Evolutionary conservation across 768 basidiomycete genomes (phyloP), one percentile per base, ranked within the genome.

Genomic region (Galerina marginata): DNA sequence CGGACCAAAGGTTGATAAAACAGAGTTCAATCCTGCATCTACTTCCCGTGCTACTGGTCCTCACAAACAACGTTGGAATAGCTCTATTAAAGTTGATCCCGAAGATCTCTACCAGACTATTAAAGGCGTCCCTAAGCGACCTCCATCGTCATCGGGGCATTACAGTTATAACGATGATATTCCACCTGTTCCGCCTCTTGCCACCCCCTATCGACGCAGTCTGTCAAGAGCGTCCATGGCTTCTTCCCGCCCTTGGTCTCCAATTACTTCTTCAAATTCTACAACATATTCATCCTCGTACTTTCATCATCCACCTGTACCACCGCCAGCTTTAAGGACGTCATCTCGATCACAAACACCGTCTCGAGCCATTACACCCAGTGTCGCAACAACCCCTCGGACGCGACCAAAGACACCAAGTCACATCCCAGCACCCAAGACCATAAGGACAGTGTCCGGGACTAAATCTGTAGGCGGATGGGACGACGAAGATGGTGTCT

Each of bases 221-320:
- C 64, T 86, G 29, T 92, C 91, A 26, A 83, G 91, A 50, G 84
- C 84, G 26, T 92, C 91, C 14, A 88, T 91, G 81, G 82, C 86
- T 16, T 91, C 91, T 54, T 92, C 90, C 12, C 79, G 91, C 44
- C 91, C 91, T 51, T 92, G 90, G 89, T 91, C 91, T 10, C 91
- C 91, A 42, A 76, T 89, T 20, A 88, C 83, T 54, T 88, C 88
- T 6, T 88, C 90, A 11, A 81, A 83, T 69, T 90, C 90, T 12
- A 90, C 88, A 16, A 84, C 84, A n/a, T 78, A 86, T 53, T 87
- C 88, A 38, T 82, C 82, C 47, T 71, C 70, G 26, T 64, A 69
- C 5, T 64, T 67, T 46, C 49, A 69, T 23, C 66, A 72, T 51
- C 72, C 75, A 58, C 71, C 76, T 29, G 56, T 67, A 36, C 77